phyloP scores from a whole-genome alignment of 768 basidiomycete species.

The Gyrodon lividus region DNA sequence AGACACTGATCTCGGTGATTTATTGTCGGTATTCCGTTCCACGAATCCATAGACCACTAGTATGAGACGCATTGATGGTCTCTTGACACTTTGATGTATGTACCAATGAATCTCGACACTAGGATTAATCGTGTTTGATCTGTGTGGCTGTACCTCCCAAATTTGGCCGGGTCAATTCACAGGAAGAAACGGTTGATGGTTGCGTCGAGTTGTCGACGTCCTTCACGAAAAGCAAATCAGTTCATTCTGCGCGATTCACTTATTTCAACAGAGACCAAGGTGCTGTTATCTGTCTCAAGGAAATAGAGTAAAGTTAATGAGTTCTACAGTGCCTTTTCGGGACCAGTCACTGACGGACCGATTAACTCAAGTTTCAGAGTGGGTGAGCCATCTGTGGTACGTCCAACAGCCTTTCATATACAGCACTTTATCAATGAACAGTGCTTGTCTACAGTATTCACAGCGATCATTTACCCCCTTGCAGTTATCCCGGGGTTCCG shows the following conservation, averaged over 20 bases:
- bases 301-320: conserved; percentile 9
- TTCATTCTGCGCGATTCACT: not conserved
- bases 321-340: not conserved
- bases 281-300: not conserved
- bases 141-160: too few species aligned
- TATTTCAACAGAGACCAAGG: not conserved
- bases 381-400: not conserved
- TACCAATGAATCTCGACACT: too few species aligned
- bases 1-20: too few species aligned
- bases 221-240: not conserved
- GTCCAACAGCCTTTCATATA: not conserved
- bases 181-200: too few species aligned
- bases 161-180: too few species aligned
- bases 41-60: too few species aligned
- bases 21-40: too few species aligned
- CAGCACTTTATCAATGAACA: not conserved
- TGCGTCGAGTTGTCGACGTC: too few species aligned
- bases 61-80: too few species aligned
- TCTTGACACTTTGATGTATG: too few species aligned
- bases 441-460: not conserved
- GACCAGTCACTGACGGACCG: conserved; percentile 11
- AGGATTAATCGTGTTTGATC: too few species aligned
- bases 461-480: not conserved
- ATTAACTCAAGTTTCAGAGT: not conserved
- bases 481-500: not conserved